Base-by-base conservation (phyloP, 2,329 filamentous ascomycete species). In the Aspergillus brunneoviolaceus region DNA sequence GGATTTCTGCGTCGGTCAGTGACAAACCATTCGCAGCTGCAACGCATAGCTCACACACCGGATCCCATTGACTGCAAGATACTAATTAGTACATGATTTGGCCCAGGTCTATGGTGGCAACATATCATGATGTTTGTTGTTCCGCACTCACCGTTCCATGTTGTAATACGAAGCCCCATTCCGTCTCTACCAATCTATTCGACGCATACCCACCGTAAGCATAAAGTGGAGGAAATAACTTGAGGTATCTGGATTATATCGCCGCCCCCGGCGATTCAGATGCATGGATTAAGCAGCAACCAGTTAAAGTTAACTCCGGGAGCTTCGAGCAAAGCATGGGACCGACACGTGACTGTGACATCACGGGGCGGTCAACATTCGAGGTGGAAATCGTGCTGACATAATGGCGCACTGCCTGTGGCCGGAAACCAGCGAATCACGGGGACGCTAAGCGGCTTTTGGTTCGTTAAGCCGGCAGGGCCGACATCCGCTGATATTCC, bases 91-190 rank as follows among this genome's bases (percentile, higher is more conserved):
- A 67, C 14, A 16, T 16, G 7, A 19, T 52, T n/a, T 19, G 16
- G 39, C 39, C 39, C 14, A 6, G 39, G 12, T 42, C 16, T 19
- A 45, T 45, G 39, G 5, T 10, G 19, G n/a, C 31, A 52, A 5
- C 11, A 39, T 25, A 9, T 42, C 29, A 57, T 39, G 49, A 29
- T 49, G 23, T 16, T 42, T 42, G n/a, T 21, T 42, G 27, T 35
- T 23, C 25, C 14, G 29, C 48, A 23, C 83, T 72, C 75, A 91
- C 90, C 90, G 78, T 94, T 94, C 90, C 90, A 94, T 14, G 89
- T 91, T 3, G 91, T 95, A 68, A 96, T 91, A 62, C 92, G 87
- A 65, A 96, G 80, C 16, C 82, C 84, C 89, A 92, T 92, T 21
- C 69, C 82, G 66, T 61, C 60, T 33, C 47, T 58, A 23, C 29